phyloP scores from a whole-genome alignment of 768 basidiomycete species.

The Hygrocybe coccinea region DNA sequence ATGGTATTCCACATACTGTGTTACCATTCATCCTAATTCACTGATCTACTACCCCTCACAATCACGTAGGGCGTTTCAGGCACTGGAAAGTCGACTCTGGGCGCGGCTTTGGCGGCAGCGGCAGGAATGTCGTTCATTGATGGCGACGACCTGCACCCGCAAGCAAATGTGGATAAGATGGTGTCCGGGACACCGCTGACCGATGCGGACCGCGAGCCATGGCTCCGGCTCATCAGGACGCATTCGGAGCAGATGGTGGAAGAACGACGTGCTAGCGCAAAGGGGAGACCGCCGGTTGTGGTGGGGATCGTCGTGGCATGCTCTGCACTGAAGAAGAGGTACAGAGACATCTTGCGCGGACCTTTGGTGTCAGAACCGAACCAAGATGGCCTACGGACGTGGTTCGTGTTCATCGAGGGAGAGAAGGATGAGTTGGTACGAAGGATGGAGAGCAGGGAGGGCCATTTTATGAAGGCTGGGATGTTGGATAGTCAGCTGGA shows the following conservation, averaged over 20 bases:
- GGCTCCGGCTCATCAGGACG: conserved; percentile 69
- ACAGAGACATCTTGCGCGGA: conserved; percentile 80
- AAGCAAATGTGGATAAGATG: conserved; percentile 86
- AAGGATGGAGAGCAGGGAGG: conserved; percentile 57
- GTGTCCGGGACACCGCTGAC: conserved; percentile 64
- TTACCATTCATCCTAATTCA: no score
- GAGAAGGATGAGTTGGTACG: conserved; percentile 49
- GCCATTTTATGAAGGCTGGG: conserved; percentile 78
- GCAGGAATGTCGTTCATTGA: conserved; percentile 78
- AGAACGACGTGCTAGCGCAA: neutral
- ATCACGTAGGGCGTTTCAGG: conserved; percentile 61
- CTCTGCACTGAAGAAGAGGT: conserved; percentile 75
- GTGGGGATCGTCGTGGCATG: conserved; percentile 78
- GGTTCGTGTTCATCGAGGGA: conserved; percentile 78
- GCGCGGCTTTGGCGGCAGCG: conserved; percentile 51
- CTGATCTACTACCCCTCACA: no score
- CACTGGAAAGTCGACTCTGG: conserved; percentile 70
- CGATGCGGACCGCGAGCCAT: conserved; percentile 80
- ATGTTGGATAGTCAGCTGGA: conserved; percentile 80
- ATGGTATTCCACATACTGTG: no score
- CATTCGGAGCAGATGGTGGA: conserved; percentile 41
- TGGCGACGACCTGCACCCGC: conserved; percentile 83
- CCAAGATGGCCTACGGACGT: conserved; percentile 44
- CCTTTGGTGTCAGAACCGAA: conserved; percentile 4
- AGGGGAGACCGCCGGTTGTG: conserved; percentile 6